Evolutionary conservation across 2,329 filamentous ascomycete genomes (phyloP).

Genomic region (Westerdykella ornata): DNA sequence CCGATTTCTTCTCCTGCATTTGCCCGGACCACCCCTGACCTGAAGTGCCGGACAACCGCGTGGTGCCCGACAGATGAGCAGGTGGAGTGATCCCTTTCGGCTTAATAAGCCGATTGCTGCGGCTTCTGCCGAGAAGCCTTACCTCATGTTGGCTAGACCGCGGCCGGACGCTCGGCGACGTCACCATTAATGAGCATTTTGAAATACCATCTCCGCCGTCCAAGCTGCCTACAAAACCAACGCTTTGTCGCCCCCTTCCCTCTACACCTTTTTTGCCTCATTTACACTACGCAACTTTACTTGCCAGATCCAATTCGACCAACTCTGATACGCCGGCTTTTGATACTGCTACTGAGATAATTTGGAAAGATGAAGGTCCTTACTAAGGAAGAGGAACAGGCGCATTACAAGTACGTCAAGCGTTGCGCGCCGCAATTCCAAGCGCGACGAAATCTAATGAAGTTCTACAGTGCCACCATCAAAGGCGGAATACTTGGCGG

Average conservation of each 20-base stretch:
- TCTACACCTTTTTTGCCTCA: not conserved
- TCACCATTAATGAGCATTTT: slow-evolving; percentile 24
- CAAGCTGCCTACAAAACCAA: not conserved
- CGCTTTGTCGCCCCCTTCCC: not conserved
- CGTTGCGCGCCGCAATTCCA: not conserved
- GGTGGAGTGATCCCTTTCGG: slow-evolving; percentile 1
- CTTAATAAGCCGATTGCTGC: slow-evolving; percentile 17
- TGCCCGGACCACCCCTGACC: too few species aligned
- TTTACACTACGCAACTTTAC: not conserved
- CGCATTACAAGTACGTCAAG: slow-evolving; percentile 63
- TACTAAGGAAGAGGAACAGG: slow-evolving; percentile 84
- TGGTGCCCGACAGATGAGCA: slow-evolving; percentile 8
- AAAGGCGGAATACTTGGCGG: slow-evolving; percentile 74
- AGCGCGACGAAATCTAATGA: slow-evolving; percentile 9
- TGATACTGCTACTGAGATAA: not conserved
- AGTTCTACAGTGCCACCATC: slow-evolving; percentile 55
- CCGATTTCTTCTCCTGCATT: too few species aligned
- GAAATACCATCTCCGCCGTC: not conserved
- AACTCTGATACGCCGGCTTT: not conserved
- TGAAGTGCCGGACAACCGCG: not conserved
- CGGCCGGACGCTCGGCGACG: slow-evolving; percentile 31
- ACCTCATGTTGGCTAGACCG: slow-evolving; percentile 18
- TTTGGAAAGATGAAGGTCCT: slow-evolving; percentile 74
- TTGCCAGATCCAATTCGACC: not conserved
- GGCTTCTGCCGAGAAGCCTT: slow-evolving; percentile 13